Evolutionary conservation across 441 rosid species (phyloP).

Genomic region (Erysimum pusillum): DNA sequence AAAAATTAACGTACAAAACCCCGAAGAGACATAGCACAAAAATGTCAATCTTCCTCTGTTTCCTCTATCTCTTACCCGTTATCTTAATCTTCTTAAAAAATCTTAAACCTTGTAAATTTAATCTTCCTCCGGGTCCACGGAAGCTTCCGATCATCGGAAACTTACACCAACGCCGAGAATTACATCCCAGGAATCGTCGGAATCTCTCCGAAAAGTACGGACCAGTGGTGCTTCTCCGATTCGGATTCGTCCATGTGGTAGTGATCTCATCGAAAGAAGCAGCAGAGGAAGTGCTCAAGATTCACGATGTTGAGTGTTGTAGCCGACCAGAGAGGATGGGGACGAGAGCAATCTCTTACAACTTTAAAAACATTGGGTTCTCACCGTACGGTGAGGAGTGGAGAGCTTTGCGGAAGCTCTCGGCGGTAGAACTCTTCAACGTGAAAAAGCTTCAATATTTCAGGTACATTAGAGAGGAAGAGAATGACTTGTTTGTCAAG

Average conservation of each 20-base stretch:
- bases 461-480: constrained; percentile 35
- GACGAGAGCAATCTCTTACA: constrained; percentile 8
- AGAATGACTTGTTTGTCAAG: constrained; percentile 45
- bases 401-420: constrained; percentile 47
- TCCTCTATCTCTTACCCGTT: no score
- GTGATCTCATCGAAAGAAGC: constrained; percentile 52
- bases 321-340: constrained; percentile 46
- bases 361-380: constrained; percentile 53
- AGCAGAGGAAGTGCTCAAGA: constrained; percentile 25
- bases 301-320: constrained; percentile 49
- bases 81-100: background rate
- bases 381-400: constrained; percentile 56
- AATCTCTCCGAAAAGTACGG: constrained; percentile 50
- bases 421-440: no score
- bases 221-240: constrained; percentile 49
- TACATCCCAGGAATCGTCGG: background rate
- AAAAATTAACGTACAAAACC: no score
- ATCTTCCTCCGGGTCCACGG: constrained; percentile 53
- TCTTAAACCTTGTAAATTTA: constrained; percentile 20
- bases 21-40: no score
- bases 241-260: constrained; percentile 48
- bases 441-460: no score
- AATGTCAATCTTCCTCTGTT: no score
- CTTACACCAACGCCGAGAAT: constrained; percentile 15
- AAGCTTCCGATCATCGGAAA: constrained; percentile 20